Base-by-base conservation (phyloP, 2,329 filamentous ascomycete genomes). In the Diaporthe vaccinii region DNA sequence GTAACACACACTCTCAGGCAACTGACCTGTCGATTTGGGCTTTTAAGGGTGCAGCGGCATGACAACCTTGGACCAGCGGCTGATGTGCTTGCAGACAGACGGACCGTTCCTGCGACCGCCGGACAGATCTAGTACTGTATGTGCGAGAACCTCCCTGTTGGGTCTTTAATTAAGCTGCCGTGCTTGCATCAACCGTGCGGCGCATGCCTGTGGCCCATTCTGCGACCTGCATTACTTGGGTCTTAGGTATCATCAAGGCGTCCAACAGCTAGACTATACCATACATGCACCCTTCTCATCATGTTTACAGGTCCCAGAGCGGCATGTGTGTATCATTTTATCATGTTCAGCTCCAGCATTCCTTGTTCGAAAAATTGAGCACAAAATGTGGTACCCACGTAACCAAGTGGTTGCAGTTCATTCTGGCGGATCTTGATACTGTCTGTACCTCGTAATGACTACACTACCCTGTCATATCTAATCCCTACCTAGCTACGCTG, bases 131-230 rank as follows among this genome's bases (percentile, higher is more conserved):
- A 41, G 44, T 53, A 14, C 28, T 49, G 44, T 53, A 53, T n/a
- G 31, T 49, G 25, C 34, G 34, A 39, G 65, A 39, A 41, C 65
- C 49, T 41, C 49, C 20, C 34, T 51, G 31, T 28, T 69, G 46
- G 34, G 49, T 55, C 65, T 28, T 20, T 25, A 28, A 14, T 53
- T 25, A 51, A 49, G 44, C 44, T 68, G 65, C 65, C 65, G 46
- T 53, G 22, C 65, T 55, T 69, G 65, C 65, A 34, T 69, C 49
- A 55, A 55, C 46, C 49, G 65, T 74, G 75, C 75, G 44, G 57
- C 57, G 49, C 65, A 70, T 70, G 28, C 28, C 36, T 36, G 55
- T 67, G 58, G 72, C 74, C 75, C 31, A 31, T 74, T 67, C 58
- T 72, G 72, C 75, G 58, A 36, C 67, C 67, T 39, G 65, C 49